Base-by-base conservation (phyloP, 73 alveolate species). In the Urostyla sp. region DNA sequence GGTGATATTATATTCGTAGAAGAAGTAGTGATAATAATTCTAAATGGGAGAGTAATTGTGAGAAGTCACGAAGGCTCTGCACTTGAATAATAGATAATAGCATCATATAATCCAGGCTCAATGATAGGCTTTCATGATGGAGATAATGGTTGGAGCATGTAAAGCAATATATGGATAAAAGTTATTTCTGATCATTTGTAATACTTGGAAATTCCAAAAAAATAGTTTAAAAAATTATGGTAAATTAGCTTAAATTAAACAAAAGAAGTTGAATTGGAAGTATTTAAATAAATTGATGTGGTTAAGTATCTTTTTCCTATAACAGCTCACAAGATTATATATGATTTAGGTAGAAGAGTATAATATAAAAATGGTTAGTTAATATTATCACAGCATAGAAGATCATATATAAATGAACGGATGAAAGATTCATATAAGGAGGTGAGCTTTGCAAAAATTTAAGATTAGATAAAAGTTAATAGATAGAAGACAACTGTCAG, bases 71-170 rank as follows among this genome's bases (percentile, higher is more conserved):
- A 40, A 34, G 49, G 48, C 4, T 2, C 30, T 10, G 24, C 48
- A 10, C 4, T 37, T 7, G 72, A 69, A 30, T 69, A 69, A 24
- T 46, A 49, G 31, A 69, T 49, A 1, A 6, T 69, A 5, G 69
- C 67, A 27, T 31, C 23, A 34, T 28, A n/a, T 13, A 4, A 1
- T 10, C 35, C 24, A 8, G 83, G 83, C 5, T 40, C 13, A 3
- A 69, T 69, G 2, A 1, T 69, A 23, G 83, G 83, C 27, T 69
- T 3, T 20, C 54, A 44, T 2, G 28, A 48, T 15, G 83, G 83
- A 46, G 83, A 69, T 48, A 7, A 15, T 31, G 83, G 83, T 4
- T 1, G 44, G 11, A 27, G 66, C 2, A 18, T 26, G 18, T 52
- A 69, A 34, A 26, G 83, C 49, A 49, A 69, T 27, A 32, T 28